Conservation (phyloP, 768 basidiomycete genomes). For the Rubroboletus pulcherrimus region DNA sequence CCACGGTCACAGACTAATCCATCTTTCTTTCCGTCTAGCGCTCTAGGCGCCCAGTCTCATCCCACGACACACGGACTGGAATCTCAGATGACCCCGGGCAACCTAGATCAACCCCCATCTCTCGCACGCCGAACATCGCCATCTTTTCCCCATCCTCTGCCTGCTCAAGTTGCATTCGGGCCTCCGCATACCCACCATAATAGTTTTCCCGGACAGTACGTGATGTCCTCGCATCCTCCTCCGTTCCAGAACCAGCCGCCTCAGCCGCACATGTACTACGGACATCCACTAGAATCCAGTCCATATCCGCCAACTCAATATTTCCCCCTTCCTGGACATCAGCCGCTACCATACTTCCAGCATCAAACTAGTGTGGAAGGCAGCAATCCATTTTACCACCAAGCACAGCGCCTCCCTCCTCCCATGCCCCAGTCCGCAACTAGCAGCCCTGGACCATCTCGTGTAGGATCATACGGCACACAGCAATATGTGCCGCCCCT, state of each 20-base stretch:
- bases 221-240: slow-evolving; percentile 41
- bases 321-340: slow-evolving; percentile 35
- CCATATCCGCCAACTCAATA: slow-evolving; percentile 41
- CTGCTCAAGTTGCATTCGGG: slow-evolving; percentile 23
- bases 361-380: slow-evolving; percentile 36
- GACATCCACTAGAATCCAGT: slow-evolving; percentile 31
- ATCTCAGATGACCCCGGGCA: background rate
- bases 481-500: slow-evolving; percentile 13
- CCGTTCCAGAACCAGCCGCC: slow-evolving; percentile 28
- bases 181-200: slow-evolving; percentile 33
- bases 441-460: slow-evolving; percentile 15
- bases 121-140: background rate
- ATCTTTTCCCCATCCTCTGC: slow-evolving; percentile 19
- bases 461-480: slow-evolving; percentile 21
- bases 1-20: slow-evolving; percentile 6
- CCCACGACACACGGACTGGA: background rate
- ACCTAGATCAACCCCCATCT: background rate
- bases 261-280: slow-evolving; percentile 32
- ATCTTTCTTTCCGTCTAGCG: background rate
- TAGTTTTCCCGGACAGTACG: slow-evolving; percentile 44
- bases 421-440: slow-evolving; percentile 24
- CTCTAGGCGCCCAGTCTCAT: background rate
- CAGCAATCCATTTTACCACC: slow-evolving; percentile 24
- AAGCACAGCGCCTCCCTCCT: slow-evolving; percentile 17
- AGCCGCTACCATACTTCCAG: slow-evolving; percentile 37